Evolutionary conservation across 1,139 yeast species (phyloP), one percentile per base, ranked within the genome.

Genomic region (Yamadazyma kanchanaburiensis): DNA sequence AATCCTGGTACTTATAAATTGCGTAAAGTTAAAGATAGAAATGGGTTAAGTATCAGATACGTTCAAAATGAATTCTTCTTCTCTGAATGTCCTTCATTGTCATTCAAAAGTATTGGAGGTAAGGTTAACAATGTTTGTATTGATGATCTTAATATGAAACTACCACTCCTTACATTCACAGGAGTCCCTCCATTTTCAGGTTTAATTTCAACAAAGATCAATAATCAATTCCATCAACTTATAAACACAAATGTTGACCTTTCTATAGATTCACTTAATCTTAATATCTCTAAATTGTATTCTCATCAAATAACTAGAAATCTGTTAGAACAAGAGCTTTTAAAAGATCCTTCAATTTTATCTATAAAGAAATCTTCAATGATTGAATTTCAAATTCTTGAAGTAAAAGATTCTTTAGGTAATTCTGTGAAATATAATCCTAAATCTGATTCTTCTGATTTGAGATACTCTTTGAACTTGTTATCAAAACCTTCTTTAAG

Each of bases 101-200:
- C 60, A 22, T 70, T 79, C 37, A 48, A 55, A 3, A 55, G 60
- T 21, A 64, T 74, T 4, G 48, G 60, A 14, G 13, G 15, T 46
- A 7, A 12, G n/a, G n/a, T 25, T 13, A 39, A 44, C 6, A 75
- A 80, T 43, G 70, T 74, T 40, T 88, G 96, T 59, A 58, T 80
- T 21, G 48, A 80, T 15, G 84, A 76, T 29, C 38, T 57, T 37
- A 52, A 70, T 22, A 58, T 64, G 26, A 41, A 37, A 27, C 30
- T 43, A 12, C 74, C 74, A 0, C 46, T 60, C 27, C 65, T 88
- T 18, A 65, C 74, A 4, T 71, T 80, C 1, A 61, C 63, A 23
- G 96, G 96, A 33, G 83, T 84, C 2, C 80, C 89, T 1, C 96
- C 96, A 0, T 57, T 87, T 28, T 70, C 70, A 20, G 65, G 86